Base-by-base conservation (phyloP, 2,329 filamentous ascomycete genomes). In the Plectosphaerella sp. region DNA sequence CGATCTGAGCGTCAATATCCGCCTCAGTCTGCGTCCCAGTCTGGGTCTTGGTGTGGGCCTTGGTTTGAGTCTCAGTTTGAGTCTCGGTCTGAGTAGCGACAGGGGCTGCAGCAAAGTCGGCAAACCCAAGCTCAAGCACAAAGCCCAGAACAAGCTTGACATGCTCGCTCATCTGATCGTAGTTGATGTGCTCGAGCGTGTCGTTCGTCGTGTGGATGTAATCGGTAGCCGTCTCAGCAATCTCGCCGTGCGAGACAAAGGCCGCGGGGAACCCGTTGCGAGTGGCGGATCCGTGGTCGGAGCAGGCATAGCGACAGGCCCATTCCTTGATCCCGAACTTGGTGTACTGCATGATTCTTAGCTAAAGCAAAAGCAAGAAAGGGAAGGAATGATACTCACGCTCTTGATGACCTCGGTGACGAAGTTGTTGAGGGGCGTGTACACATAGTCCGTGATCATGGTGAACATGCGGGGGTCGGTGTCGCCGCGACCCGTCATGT, bases 401-500 rank as follows among this genome's bases (percentile, higher is more conserved):
- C n/a, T 43, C 7, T 12, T 20, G 20, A 48, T 41, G 20, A 42
- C 15, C 7, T 24, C 20, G 7, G n/a, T 11, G 7, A 48, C 6
- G 16, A 48, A 48, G 4, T 24, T 16, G 36, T 48, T 48, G 11
- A 48, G 47, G 3, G 47, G 47, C 12, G 20, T 35, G 47, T 48
- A 48, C 18, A 39, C 37, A 15, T 16, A 22, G 14, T 37, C 33
- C 15, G 14, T 25, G 20, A 48, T 20, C 11, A 48, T 37, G 20
- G 20, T 48, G 14, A 48, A 48, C 20, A 15, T 11, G 12, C 41
- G 35, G 10, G 41, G 18, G 41, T 43, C 41, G n/a, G 7, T 20
- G n/a, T n/a, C 5, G n/a, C 11, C 18, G 4, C 10, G 10, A 3
- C 75, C 75, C 2, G 75, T 70, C 75, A 78, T 78, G 57, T 78